Evolutionary conservation across 495 filamentous ascomycete species (phyloP).

Genomic region (Clohesyomyces aquaticus): DNA sequence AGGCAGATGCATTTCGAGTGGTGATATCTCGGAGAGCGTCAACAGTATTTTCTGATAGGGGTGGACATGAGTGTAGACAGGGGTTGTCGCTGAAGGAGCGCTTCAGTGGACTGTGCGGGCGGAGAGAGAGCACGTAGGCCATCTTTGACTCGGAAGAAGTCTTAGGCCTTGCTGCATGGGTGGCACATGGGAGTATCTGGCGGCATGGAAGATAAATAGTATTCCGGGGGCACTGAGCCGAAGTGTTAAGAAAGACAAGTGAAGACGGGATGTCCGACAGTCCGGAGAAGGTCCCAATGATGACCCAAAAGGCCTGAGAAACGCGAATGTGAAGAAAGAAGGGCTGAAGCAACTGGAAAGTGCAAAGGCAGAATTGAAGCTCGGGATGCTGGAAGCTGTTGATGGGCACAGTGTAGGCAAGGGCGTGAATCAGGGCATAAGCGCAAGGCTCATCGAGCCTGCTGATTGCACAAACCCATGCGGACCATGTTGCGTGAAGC

Average conservation of each 20-base stretch:
- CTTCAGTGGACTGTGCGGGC: conserved; percentile 41
- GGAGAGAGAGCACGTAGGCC: conserved; percentile 43
- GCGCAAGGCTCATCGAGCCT: conserved; percentile 24
- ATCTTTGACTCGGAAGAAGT: conserved; percentile 18
- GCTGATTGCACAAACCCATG: background rate
- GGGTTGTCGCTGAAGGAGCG: conserved; percentile 44
- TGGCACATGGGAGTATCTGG: conserved; percentile 7
- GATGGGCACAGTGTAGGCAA: conserved; percentile 12
- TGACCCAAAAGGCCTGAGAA: background rate
- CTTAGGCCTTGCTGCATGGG: conserved; percentile 25
- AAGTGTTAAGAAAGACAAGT: conserved; percentile 32
- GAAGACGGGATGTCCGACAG: background rate
- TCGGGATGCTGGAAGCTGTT: background rate
- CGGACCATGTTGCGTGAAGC: too few species aligned
- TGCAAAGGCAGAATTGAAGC: conserved; percentile 20
- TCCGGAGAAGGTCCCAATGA: conserved; percentile 11
- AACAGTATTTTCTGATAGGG: conserved; percentile 22
- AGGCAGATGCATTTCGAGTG: conserved; percentile 34
- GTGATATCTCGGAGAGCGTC: conserved; percentile 26
- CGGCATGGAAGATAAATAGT: conserved; percentile 41
- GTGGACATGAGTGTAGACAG: conserved; percentile 35
- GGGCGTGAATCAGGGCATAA: conserved; percentile 22
- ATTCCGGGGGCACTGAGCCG: conserved; percentile 1
- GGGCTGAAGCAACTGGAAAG: conserved; percentile 7
- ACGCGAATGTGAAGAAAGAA: conserved; percentile 1